Conservation (phyloP, 805 yeast genomes). For the Tetrapisispora phaffii region DNA sequence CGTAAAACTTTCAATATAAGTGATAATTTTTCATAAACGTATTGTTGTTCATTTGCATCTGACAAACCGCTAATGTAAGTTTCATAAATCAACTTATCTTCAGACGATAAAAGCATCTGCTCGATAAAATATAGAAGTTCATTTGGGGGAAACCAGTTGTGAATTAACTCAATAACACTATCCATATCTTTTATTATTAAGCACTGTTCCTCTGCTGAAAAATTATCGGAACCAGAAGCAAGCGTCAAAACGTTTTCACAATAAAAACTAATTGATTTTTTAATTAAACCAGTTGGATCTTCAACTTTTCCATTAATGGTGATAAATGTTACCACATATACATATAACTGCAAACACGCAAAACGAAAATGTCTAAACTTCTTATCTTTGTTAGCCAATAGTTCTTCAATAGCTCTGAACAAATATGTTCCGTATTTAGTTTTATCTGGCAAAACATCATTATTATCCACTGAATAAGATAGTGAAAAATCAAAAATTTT, state of each 20-base stretch:
- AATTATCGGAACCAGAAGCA: not conserved
- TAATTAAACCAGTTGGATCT: not conserved
- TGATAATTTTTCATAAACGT: slow-evolving; percentile 51
- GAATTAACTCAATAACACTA: slow-evolving; percentile 31
- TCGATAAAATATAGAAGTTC: slow-evolving; percentile 12
- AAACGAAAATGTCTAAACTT: not conserved
- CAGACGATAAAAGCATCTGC: slow-evolving; percentile 15
- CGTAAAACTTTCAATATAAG: slow-evolving; percentile 47
- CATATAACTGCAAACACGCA: not conserved
- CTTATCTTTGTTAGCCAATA: not conserved
- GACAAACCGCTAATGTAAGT: slow-evolving; percentile 6
- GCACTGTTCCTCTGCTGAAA: not conserved
- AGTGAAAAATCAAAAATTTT: not conserved
- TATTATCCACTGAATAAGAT: not conserved
- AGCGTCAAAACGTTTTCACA: not conserved
- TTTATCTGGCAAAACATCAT: not conserved
- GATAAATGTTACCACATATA: not conserved
- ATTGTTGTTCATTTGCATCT: slow-evolving; percentile 33
- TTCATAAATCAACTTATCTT: slow-evolving; percentile 9
- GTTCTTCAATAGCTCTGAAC: not conserved
- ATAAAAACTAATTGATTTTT: not conserved
- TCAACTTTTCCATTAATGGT: not conserved
- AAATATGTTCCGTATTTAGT: not conserved
- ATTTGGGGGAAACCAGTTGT: slow-evolving; percentile 32
- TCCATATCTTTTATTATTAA: not conserved